Evolutionary conservation across 768 basidiomycete genomes (phyloP).

Genomic region (Tephrocybe sp.): DNA sequence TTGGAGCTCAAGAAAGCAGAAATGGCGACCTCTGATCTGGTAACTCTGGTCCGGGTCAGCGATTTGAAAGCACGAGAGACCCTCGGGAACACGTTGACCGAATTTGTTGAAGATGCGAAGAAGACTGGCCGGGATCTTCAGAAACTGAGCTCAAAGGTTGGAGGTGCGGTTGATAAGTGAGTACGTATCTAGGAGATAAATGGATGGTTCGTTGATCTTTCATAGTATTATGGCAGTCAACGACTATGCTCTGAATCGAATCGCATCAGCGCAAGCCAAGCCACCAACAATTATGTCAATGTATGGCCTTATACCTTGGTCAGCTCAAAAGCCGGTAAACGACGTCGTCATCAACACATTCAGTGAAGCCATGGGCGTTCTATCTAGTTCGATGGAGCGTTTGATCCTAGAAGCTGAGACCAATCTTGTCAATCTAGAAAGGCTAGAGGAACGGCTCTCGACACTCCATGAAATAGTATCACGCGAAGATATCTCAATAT

Average conservation of each 20-base stretch:
- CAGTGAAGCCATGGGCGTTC: slow-evolving; percentile 58
- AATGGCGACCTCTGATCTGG: slow-evolving; percentile 72
- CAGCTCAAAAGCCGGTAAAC: slow-evolving; percentile 30
- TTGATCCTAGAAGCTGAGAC: slow-evolving; percentile 69
- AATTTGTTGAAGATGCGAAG: slow-evolving; percentile 64
- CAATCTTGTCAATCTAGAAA: slow-evolving; percentile 54
- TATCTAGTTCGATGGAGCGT: slow-evolving; percentile 50
- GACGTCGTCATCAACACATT: slow-evolving; percentile 57
- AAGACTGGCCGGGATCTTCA: slow-evolving; percentile 59
- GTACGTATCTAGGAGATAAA: slow-evolving; percentile 20
- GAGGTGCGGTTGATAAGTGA: slow-evolving; percentile 73
- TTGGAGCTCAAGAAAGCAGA: slow-evolving; percentile 75
- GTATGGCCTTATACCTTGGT: slow-evolving; percentile 40
- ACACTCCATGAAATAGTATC: slow-evolving; percentile 57
- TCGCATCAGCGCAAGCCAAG: slow-evolving; percentile 42
- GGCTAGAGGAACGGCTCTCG: slow-evolving; percentile 59
- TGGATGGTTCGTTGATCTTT: slow-evolving; percentile 1
- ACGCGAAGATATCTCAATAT: slow-evolving; percentile 54
- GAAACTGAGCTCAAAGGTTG: slow-evolving; percentile 64
- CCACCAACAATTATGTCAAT: slow-evolving; percentile 32
- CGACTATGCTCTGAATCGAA: slow-evolving; percentile 63
- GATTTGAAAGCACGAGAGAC: slow-evolving; percentile 59
- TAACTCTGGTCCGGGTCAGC: slow-evolving; percentile 62
- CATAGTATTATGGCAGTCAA: slow-evolving; percentile 73
- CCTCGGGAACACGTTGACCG: slow-evolving; percentile 49